These are phyloP conservation scores for Umbelopsis ramanniana DNA, from an alignment of 192 early-diverging fungal species.

Conservation along the genomic window DNA sequence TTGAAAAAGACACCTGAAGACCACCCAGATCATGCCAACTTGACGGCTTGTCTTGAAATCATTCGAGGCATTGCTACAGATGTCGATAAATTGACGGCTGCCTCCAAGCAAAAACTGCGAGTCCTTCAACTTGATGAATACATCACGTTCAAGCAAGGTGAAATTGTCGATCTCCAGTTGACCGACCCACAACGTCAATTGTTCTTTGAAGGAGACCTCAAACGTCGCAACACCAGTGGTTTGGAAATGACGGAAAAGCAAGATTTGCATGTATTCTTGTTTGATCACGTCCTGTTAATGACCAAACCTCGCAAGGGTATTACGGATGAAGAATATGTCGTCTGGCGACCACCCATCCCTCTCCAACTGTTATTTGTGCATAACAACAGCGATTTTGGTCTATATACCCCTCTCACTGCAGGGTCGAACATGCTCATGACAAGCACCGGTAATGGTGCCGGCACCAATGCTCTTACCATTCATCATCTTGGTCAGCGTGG, in stretches of 20 bases:
- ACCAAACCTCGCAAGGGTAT: constrained; percentile 65
- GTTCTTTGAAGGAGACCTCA: constrained; percentile 80
- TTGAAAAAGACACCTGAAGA: constrained; percentile 82
- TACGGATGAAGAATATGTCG: constrained; percentile 62
- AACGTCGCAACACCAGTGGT: constrained; percentile 39
- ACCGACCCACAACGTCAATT: constrained; percentile 71
- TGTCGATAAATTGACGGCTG: constrained; percentile 17
- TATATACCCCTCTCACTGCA: background rate
- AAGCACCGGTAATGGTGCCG: background rate
- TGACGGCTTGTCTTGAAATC: constrained; percentile 43
- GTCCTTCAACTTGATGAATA: constrained; percentile 32
- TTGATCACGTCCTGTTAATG: constrained; percentile 88
- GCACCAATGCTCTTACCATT: constrained; percentile 21
- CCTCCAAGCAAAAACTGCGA: constrained; percentile 20
- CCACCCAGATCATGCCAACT: constrained; percentile 74
- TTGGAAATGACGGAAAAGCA: constrained; percentile 57
- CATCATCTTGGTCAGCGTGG: constrained; percentile 49
- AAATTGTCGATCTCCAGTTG: constrained; percentile 70
- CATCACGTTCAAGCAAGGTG: constrained; percentile 38
- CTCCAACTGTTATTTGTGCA: constrained; percentile 65
- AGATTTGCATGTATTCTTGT: constrained; percentile 81
- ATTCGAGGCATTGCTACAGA: constrained; percentile 20
- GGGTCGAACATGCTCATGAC: background rate
- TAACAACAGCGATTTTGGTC: constrained; percentile 3
- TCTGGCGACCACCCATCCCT: constrained; percentile 76